A percentile compares a stretch with the other conserved stretches of the same genome.
These are phyloP conservation scores for Zygotorulaspora sp. DNA, from an alignment of 805 yeast species.

Conservation along the genomic window DNA sequence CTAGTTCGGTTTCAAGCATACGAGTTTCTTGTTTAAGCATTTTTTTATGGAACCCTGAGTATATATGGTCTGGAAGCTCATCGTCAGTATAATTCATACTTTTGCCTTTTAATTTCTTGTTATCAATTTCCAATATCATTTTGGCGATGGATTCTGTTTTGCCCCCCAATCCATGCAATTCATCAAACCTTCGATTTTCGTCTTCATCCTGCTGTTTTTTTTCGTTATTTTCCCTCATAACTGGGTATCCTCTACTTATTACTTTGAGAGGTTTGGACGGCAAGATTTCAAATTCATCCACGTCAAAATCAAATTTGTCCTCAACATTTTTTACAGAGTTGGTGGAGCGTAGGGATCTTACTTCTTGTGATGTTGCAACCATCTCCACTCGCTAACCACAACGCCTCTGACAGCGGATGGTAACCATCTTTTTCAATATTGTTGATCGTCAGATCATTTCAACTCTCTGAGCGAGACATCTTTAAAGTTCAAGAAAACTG, in stretches of 20 bases:
- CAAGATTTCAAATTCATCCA: conserved; percentile 23
- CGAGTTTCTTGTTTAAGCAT: conserved; percentile 63
- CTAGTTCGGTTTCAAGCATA: conserved; percentile 49
- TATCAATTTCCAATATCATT: conserved; percentile 23
- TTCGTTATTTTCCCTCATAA: neutral
- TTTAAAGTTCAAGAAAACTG: too few relatives aligned
- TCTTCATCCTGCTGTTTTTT: neutral
- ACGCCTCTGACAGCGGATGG: too few relatives aligned
- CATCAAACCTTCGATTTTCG: too few relatives aligned
- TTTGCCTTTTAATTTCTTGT: conserved; percentile 6
- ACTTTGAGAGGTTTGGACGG: conserved; percentile 17
- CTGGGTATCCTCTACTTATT: conserved; percentile 9
- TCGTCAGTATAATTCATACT: conserved; percentile 27
- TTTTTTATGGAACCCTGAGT: conserved; percentile 47
- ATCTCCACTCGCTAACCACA: too few relatives aligned
- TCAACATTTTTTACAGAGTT: conserved; percentile 9
- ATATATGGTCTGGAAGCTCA: conserved; percentile 46
- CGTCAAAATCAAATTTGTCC: conserved; percentile 39
- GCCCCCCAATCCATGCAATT: conserved; percentile 6
- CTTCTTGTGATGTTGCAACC: conserved; percentile 9
- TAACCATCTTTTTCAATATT: too few relatives aligned
- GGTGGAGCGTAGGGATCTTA: conserved; percentile 19
- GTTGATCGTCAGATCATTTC: too few relatives aligned
- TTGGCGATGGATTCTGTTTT: conserved; percentile 16
- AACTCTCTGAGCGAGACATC: too few relatives aligned